Evolutionary conservation across 257 asterid genomes (phyloP).

Genomic region (Solanum gracilifrons): DNA sequence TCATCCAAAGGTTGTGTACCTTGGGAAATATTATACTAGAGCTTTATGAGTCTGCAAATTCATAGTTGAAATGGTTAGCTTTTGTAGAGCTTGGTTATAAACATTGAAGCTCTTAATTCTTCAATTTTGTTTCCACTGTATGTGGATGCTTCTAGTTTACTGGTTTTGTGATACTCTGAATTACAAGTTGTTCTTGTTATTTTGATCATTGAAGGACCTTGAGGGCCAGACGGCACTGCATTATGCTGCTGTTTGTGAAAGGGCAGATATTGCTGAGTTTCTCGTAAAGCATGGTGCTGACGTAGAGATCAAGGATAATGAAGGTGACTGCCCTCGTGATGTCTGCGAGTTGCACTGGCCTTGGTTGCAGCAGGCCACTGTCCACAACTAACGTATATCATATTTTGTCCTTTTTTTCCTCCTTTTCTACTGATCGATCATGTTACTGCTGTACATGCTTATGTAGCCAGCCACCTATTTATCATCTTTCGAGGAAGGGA

Average conservation of each 20-base stretch:
- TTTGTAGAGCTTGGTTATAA: not conserved
- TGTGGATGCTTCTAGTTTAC: not conserved
- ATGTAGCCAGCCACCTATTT: not conserved
- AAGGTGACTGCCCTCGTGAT: slow-evolving; percentile 67
- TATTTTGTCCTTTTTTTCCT: not conserved
- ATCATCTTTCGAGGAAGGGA: not conserved
- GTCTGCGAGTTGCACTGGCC: slow-evolving; percentile 67
- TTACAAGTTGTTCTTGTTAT: not conserved
- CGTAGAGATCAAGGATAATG: slow-evolving; percentile 50
- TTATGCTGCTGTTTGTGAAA: slow-evolving; percentile 90
- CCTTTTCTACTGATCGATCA: slow-evolving; percentile 8
- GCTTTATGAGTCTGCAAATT: not conserved
- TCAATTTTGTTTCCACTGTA: not conserved
- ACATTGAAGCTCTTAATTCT: not conserved
- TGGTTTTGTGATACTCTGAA: not conserved
- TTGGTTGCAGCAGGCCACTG: slow-evolving; percentile 39
- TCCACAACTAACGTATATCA: slow-evolving; percentile 4
- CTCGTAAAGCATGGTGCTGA: slow-evolving; percentile 81
- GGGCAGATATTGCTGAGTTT: slow-evolving; percentile 60
- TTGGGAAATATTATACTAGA: not conserved
- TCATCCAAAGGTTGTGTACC: not conserved
- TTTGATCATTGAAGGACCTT: slow-evolving; percentile 42
- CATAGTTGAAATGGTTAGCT: not conserved
- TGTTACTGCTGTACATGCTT: slow-evolving; percentile 29
- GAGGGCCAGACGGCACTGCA: slow-evolving; percentile 94